These are phyloP conservation scores for Polyporus tsugae DNA, from an alignment of 1,284 basidiomycete species.

Conservation along the genomic window DNA sequence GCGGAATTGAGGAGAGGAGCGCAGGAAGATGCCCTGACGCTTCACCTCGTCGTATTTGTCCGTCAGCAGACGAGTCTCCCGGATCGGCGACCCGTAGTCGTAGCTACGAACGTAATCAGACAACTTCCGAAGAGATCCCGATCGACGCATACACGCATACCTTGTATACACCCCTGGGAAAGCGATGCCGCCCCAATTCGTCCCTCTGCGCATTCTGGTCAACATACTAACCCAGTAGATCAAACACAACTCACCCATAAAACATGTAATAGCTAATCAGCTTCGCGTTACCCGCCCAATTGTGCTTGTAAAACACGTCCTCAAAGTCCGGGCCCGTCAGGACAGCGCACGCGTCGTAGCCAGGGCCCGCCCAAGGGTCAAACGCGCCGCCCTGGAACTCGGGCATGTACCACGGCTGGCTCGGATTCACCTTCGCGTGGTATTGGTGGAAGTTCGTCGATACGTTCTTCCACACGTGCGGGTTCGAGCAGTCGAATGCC, in stretches of 20 bases:
- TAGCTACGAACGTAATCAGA: constrained; percentile 45
- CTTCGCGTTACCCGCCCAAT: constrained; percentile 83
- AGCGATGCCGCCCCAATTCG: constrained; percentile 80
- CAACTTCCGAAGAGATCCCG: background rate
- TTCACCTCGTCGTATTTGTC: constrained; percentile 80
- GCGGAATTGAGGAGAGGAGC: constrained; percentile 77
- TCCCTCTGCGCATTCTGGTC: constrained; percentile 58
- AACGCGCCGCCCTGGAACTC: constrained; percentile 66
- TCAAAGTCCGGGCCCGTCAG: constrained; percentile 77
- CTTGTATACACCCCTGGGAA: constrained; percentile 69
- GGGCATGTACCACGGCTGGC: constrained; percentile 71
- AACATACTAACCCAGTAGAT: no score
- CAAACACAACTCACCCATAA: constrained; percentile 58
- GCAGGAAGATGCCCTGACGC: constrained; percentile 76
- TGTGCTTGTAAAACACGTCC: constrained; percentile 76
- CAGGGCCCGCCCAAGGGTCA: constrained; percentile 79
- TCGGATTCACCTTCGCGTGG: constrained; percentile 64
- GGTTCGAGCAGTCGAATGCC: constrained; percentile 77
- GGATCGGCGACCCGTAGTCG: constrained; percentile 73
- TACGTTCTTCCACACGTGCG: constrained; percentile 65
- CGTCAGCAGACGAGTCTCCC: constrained; percentile 71
- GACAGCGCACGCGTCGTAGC: constrained; percentile 58
- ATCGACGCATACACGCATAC: constrained; percentile 29
- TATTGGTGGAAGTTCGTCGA: constrained; percentile 65
- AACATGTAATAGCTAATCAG: constrained; percentile 84